Conservation (phyloP, 441 rosid genomes). For the Syzygium malaccense region DNA sequence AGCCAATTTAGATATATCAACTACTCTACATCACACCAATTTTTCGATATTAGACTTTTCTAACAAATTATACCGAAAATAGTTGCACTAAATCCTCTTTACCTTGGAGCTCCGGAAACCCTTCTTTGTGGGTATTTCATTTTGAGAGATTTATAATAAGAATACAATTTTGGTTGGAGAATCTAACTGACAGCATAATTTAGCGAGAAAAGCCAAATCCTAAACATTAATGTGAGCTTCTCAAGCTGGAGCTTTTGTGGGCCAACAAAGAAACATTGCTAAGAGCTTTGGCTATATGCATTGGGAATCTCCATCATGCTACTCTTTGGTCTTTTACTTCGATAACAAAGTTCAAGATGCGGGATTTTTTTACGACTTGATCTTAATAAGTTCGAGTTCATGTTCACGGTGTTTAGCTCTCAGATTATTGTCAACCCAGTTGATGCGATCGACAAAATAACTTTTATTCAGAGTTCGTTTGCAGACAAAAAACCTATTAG, state of each 20-base stretch:
- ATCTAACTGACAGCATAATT: background rate
- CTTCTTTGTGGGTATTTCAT: background rate
- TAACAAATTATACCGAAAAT: rapidly evolving
- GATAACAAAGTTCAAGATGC: background rate
- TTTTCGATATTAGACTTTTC: no score
- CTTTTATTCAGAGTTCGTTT: background rate
- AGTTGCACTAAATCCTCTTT: background rate
- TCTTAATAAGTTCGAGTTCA: background rate
- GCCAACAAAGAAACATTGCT: background rate
- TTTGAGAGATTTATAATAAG: background rate
- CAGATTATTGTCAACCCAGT: background rate
- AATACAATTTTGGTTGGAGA: background rate
- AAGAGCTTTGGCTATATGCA: background rate
- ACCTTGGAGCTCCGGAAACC: background rate
- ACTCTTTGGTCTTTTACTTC: background rate
- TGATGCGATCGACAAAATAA: background rate
- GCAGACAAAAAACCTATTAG: background rate
- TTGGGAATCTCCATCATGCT: background rate
- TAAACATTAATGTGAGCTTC: background rate
- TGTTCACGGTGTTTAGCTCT: background rate
- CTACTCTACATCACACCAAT: no score
- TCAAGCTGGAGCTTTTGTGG: background rate
- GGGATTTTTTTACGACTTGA: background rate
- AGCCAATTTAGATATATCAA: no score
- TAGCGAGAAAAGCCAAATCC: background rate